Percentiles rank a stretch among this genome's conserved stretches.
phyloP scores from a whole-genome alignment of 257 asterid genomes.

The Nicotiana attenuata region DNA sequence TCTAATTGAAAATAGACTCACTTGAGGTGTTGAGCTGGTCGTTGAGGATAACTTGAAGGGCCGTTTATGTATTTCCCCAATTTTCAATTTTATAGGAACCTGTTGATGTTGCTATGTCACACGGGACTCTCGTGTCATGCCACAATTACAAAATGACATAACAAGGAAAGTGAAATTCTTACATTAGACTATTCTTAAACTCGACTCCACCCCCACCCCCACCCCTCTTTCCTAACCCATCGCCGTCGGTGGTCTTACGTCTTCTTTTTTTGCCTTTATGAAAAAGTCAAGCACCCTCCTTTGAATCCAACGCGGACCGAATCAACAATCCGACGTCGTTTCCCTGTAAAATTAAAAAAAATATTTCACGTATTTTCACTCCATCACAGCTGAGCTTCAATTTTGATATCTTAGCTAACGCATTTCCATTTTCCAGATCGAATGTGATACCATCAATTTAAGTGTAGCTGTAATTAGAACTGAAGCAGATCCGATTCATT shows the following conservation, averaged over 20 bases:
- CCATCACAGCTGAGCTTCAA: background rate
- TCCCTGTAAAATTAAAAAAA: background rate
- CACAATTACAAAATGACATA: background rate
- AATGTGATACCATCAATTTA: background rate
- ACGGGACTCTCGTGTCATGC: background rate
- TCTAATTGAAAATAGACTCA: too few relatives aligned
- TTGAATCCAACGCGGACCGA: background rate
- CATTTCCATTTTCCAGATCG: background rate
- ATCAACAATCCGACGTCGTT: background rate
- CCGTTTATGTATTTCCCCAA: too few relatives aligned
- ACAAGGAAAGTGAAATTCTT: background rate
- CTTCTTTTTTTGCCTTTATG: background rate
- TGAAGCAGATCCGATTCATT: background rate
- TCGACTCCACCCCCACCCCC: background rate
- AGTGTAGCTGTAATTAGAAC: too few relatives aligned
- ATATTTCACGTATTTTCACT: background rate
- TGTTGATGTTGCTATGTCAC: background rate
- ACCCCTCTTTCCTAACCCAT: background rate
- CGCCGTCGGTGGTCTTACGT: background rate
- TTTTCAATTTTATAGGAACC: background rate
- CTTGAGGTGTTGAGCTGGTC: too few relatives aligned
- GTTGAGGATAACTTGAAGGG: too few relatives aligned
- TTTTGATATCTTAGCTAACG: background rate
- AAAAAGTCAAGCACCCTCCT: background rate
- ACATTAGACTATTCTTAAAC: background rate